Percentiles rank a stretch among this genome's conserved stretches.
Evolutionary conservation across 164 flowering plant species (phyloP).

Genomic region (Kalanchoe fedtschenkoi): DNA sequence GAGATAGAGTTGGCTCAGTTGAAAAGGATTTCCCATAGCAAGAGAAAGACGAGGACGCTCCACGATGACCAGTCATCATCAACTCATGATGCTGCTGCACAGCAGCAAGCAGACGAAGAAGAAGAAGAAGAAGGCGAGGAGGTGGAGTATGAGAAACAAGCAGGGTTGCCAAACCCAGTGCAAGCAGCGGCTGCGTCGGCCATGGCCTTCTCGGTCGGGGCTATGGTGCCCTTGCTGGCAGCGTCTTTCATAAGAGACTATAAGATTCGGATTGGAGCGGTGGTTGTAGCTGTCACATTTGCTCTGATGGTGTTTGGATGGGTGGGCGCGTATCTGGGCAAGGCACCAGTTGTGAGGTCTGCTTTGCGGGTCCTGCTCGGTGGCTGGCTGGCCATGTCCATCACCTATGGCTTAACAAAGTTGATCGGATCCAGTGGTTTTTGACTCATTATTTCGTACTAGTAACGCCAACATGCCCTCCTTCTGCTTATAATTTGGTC

Average conservation of each 20-base stretch:
- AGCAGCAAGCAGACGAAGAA: background rate
- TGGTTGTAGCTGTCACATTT: conserved; percentile 26
- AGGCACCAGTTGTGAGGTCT: conserved; percentile 27
- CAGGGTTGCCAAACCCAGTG: conserved; percentile 32
- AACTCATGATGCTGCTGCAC: too few species aligned
- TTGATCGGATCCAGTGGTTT: conserved; percentile 37
- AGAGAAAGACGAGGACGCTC: background rate
- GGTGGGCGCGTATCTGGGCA: conserved; percentile 37
- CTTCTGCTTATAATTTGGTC: too few species aligned
- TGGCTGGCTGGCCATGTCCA: conserved; percentile 51
- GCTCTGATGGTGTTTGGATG: conserved; percentile 42
- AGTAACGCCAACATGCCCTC: too few species aligned
- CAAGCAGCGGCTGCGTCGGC: conserved; percentile 56
- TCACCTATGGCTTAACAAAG: conserved; percentile 46
- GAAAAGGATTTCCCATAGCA: conserved; percentile 21
- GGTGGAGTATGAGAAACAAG: too few species aligned
- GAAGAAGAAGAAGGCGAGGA: conserved; percentile 5
- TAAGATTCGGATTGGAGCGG: conserved; percentile 26
- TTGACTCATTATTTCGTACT: too few species aligned
- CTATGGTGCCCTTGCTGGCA: conserved; percentile 40
- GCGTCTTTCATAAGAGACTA: conserved; percentile 36
- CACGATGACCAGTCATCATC: background rate
- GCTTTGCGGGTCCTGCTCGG: conserved; percentile 33
- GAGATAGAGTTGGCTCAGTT: conserved; percentile 45
- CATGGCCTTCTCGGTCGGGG: conserved; percentile 39